Base-by-base conservation (phyloP, 306 rosid genomes). In the Begonia masoniana region DNA sequence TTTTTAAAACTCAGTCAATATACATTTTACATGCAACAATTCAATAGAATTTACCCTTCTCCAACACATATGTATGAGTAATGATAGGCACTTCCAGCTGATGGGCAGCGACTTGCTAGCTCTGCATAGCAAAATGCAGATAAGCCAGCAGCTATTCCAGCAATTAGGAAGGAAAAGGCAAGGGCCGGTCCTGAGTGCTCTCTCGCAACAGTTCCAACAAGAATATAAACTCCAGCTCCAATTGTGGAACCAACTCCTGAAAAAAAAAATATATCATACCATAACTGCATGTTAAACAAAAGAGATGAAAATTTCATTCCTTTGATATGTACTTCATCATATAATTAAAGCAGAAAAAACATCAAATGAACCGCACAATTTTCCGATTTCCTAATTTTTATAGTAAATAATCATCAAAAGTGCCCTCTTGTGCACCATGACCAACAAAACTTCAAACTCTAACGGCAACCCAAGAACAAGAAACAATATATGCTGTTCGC, bases 71-170 rank as follows among this genome's bases (percentile, higher is more conserved):
- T 83, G 74, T 86, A 91, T 9, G 99, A 68, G 62, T 91, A 91
- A 67, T 86, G 99, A 71, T 91, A 91, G n/a, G 99, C 99, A 55
- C 99, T 91, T 24, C 99, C 99, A 13, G 99, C 96, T 24, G 96
- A 91, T 47, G 99, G 96, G 51, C 88, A 91, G 3, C 99, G 85
- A 68, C 99, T 83, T 7, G 96, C 75, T 51, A 91, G 84, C 72
- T 86, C 99, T 2, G 99, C 99, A 70, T 91, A 91, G 68, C 99
- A 91, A 67, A 91, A 83, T 2, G 99, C 99, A 2, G 99, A 91
- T 63, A 91, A 96, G 19, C 70, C 92, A 61, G 99, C 86, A 4
- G 96, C 94, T 61, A 91, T 73, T 68, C 96, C 99, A 16, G 99
- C 96, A 13, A 91, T 61, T 50, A 91, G 67, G 61, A 91, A 91